Conservation (phyloP, 148 eudicot species). For the Chenopodium quinoa region DNA sequence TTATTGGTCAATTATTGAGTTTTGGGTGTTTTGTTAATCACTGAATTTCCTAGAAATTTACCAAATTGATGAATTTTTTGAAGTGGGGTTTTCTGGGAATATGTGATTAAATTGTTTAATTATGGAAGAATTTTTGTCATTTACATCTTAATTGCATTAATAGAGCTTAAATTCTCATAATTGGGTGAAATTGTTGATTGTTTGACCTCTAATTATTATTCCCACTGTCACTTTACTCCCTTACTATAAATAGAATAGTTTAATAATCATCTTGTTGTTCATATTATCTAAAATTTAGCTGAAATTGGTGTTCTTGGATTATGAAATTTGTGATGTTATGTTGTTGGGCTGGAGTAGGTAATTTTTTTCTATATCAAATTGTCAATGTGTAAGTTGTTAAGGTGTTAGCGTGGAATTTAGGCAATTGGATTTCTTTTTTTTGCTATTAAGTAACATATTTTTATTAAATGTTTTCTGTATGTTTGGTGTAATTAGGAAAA, state of each 20-base stretch:
- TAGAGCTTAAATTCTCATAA: neutral
- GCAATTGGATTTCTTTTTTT: slow-evolving; percentile 13
- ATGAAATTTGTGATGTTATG: neutral
- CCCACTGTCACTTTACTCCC: no score
- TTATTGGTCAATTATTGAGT: slow-evolving; percentile 1
- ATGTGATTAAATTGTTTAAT: slow-evolving; percentile 4
- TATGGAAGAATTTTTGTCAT: neutral
- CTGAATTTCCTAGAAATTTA: neutral
- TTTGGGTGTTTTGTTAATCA: slow-evolving; percentile 1
- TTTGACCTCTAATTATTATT: neutral
- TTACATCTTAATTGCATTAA: slow-evolving; percentile 3
- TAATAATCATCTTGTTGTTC: neutral
- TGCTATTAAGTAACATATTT: neutral
- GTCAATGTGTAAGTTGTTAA: slow-evolving; percentile 7
- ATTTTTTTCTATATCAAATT: neutral
- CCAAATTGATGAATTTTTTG: slow-evolving; percentile 13
- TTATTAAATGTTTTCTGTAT: slow-evolving; percentile 6
- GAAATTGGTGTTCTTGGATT: neutral
- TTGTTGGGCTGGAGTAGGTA: neutral
- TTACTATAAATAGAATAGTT: neutral
- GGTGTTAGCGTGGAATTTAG: slow-evolving; percentile 1
- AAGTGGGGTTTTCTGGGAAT: slow-evolving; percentile 10
- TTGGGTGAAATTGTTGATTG: neutral
- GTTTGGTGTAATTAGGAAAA: slow-evolving; percentile 19
- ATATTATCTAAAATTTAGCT: neutral